Evolutionary conservation across 345 rosid species (phyloP), one percentile per base, ranked within the genome.

Genomic region (Gossypium longicalyx): DNA sequence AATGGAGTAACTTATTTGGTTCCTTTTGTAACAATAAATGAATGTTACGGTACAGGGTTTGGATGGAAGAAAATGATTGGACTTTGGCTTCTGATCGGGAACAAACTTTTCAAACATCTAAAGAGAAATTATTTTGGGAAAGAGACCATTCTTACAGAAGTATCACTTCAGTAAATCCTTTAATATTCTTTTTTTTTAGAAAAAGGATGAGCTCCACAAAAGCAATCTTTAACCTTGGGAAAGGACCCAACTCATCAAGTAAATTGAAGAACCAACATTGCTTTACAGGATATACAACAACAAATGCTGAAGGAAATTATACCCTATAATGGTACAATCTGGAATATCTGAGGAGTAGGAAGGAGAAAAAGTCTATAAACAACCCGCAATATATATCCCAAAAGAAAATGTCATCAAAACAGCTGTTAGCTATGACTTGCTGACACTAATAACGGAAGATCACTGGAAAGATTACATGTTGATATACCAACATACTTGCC

Each of bases 61-160:
- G 5, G 15, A 2, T 22, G 29, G 62, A 41, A 29, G 49, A 64
- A 1, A 38, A 64, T 41, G 0, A 9, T 38, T 38, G 45, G 7
- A 17, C 13, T 41, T 38, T 9, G 13, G 23, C 49, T 2, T 64
- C 45, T 10, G 7, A 41, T 64, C 29, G 12, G 12, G 34, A 23
- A 61, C 66, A 61, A 58, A 60, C 64, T 29, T 27, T 63, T 63
- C 43, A 41, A 17, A n/a, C 68, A 64, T 38, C 68, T 9, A 23
- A 41, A 64, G 15, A 38, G 23, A 34, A 38, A 38, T 41, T 41
- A 17, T n/a, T 64, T n/a, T 38, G 49, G 34, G 49, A 64, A 38
- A 63, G 13, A 60, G 43, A 56, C 27, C 5, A 12, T 60, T 5
- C 27, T 60, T 27, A 27, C n/a, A 60, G 65, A 62, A 34, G 68